Evolutionary conservation across 106 monocot genomes (phyloP).

Genomic region (Narthecium ossifragum): DNA sequence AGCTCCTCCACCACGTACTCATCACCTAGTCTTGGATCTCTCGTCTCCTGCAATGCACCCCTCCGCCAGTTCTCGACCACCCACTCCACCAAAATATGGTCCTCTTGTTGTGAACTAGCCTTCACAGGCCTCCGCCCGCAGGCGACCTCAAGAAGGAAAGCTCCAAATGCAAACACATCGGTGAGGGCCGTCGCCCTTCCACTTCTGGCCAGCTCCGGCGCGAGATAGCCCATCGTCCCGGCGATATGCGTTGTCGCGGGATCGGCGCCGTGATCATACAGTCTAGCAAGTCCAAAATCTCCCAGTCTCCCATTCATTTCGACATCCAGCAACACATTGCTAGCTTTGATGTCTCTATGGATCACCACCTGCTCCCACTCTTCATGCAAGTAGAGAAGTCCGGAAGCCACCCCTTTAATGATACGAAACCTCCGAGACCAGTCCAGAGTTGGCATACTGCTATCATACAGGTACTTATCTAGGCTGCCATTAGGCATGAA

Average conservation of each 20-base stretch:
- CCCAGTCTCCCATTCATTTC: conserved; percentile 11
- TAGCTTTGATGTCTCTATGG: conserved; percentile 16
- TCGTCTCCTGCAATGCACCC: background rate
- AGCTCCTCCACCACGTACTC: conserved; percentile 1
- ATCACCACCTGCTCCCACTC: background rate
- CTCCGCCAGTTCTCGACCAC: conserved; percentile 1
- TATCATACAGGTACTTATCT: background rate
- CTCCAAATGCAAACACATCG: conserved; percentile 8
- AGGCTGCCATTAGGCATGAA: background rate
- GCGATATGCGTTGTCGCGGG: background rate
- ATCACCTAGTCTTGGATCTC: background rate
- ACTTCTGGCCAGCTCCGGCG: conserved; percentile 10
- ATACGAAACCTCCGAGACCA: background rate
- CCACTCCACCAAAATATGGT: background rate
- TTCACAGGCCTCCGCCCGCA: conserved; percentile 12
- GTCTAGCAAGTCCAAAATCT: conserved; percentile 16
- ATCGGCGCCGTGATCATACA: background rate
- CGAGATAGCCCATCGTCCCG: conserved; percentile 7
- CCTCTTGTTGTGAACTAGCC: background rate
- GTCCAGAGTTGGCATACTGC: background rate
- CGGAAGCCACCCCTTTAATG: background rate
- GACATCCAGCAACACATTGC: conserved; percentile 15
- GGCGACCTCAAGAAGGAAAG: conserved; percentile 11
- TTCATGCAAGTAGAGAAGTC: background rate
- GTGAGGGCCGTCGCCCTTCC: conserved; percentile 2